phyloP scores from a whole-genome alignment of 2,329 filamentous ascomycete species.

The Immersiporthe knoxdaviesiana region DNA sequence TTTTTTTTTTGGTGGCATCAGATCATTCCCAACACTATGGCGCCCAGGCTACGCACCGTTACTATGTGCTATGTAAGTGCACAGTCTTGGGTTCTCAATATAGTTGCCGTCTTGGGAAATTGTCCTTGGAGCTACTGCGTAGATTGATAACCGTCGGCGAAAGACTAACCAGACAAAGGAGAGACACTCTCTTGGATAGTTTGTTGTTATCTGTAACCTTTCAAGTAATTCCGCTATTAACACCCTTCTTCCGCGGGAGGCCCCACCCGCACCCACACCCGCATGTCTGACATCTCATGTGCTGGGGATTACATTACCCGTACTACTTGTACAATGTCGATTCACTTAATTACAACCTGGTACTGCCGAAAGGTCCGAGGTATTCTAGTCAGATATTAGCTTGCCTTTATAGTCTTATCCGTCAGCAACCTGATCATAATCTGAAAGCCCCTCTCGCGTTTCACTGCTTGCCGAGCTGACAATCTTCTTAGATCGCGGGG shows the following conservation, averaged over 20 bases:
- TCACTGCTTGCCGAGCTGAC: not conserved
- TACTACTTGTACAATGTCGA: not conserved
- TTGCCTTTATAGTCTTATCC: not conserved
- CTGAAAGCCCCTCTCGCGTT: not conserved
- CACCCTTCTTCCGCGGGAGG: not conserved
- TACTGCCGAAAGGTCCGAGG: not conserved
- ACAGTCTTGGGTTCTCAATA: not conserved
- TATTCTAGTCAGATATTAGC: not conserved
- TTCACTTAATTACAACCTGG: not conserved
- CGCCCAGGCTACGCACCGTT: not conserved
- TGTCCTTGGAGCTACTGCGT: constrained; percentile 1
- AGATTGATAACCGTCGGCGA: not conserved
- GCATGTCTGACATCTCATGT: not conserved
- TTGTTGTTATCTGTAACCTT: not conserved
- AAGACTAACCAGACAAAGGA: not conserved
- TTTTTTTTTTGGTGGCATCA: not conserved
- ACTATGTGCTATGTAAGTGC: too few species aligned
- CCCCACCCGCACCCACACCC: not conserved
- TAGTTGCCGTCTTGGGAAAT: constrained; percentile 9
- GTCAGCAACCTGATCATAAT: not conserved
- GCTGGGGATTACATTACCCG: not conserved
- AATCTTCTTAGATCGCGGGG: not conserved
- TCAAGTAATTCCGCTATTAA: not conserved
- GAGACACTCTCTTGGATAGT: not conserved
- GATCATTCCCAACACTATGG: not conserved